Conservation (phyloP, 179 eudicot genomes). For the Beta macrorhiza region DNA sequence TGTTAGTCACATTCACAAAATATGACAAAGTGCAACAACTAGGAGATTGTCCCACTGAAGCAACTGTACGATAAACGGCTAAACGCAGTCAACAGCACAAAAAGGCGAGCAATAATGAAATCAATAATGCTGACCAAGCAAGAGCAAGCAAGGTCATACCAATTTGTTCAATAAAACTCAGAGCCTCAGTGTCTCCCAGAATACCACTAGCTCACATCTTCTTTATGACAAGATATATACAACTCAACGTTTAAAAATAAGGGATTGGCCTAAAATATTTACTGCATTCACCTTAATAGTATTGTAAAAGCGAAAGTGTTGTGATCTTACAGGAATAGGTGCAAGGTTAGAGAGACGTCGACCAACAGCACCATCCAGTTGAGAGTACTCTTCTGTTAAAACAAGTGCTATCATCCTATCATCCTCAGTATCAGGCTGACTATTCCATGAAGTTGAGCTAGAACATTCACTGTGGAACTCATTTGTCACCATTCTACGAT, state of each 20-base stretch:
- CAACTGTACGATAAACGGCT: background rate
- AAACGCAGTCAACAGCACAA: background rate
- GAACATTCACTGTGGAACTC: constrained; percentile 53
- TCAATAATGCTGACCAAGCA: background rate
- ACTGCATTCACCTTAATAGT: background rate
- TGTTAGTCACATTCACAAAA: background rate
- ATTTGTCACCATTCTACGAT: constrained; percentile 35
- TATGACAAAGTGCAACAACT: background rate
- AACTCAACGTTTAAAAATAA: too few species aligned
- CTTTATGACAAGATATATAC: background rate
- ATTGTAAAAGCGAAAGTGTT: background rate
- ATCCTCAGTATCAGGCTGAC: constrained; percentile 64
- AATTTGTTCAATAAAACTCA: background rate
- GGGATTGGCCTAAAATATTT: too few species aligned
- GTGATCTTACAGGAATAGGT: constrained; percentile 65
- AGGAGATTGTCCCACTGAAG: background rate
- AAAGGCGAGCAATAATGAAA: background rate
- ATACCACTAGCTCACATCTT: background rate
- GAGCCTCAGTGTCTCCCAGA: background rate
- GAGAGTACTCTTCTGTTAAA: constrained; percentile 75
- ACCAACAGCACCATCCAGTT: constrained; percentile 66
- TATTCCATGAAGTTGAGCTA: constrained; percentile 71
- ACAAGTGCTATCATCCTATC: constrained; percentile 80
- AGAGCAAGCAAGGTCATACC: background rate
- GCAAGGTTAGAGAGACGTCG: constrained; percentile 69